Conservation (phyloP, 2,329 filamentous ascomycete genomes). For the Samsoniella hepiali region DNA sequence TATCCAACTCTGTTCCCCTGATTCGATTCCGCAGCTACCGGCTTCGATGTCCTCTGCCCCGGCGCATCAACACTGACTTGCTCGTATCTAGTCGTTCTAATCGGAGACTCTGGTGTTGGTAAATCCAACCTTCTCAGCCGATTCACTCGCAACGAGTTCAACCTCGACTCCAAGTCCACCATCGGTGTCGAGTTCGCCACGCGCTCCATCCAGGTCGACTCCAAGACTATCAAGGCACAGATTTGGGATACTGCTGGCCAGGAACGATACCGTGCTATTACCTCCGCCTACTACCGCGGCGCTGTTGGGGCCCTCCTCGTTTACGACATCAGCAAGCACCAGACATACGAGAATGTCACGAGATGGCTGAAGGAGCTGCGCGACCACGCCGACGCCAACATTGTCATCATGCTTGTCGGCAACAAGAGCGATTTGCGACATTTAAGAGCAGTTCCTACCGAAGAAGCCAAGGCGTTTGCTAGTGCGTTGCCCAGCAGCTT, state of each 20-base stretch:
- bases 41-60: conserved; percentile 18
- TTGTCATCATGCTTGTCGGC: conserved; percentile 98
- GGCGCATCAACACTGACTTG: conserved; percentile 31
- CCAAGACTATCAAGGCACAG: conserved; percentile 99
- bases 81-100: conserved; percentile 74
- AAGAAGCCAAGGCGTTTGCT: conserved; percentile 96
- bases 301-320: conserved; percentile 96
- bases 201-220: conserved; percentile 96
- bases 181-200: conserved; percentile 99
- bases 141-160: conserved; percentile 99
- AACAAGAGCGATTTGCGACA: conserved; percentile 99
- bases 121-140: conserved; percentile 99
- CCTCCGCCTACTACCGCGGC: conserved; percentile 97
- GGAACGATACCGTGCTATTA: conserved; percentile 98
- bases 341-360: conserved; percentile 98
- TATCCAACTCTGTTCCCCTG: background rate
- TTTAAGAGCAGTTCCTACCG: conserved; percentile 91
- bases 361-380: conserved; percentile 98
- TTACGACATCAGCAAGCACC: conserved; percentile 99
- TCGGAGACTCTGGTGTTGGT: conserved; percentile 98
- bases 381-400: conserved; percentile 97
- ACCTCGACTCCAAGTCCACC: conserved; percentile 98
- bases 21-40: conserved; percentile 11
- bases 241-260: conserved; percentile 99
- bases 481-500: conserved; percentile 53